Conservation (phyloP, 768 basidiomycete species). For the Panaeolus papilionaceus region DNA sequence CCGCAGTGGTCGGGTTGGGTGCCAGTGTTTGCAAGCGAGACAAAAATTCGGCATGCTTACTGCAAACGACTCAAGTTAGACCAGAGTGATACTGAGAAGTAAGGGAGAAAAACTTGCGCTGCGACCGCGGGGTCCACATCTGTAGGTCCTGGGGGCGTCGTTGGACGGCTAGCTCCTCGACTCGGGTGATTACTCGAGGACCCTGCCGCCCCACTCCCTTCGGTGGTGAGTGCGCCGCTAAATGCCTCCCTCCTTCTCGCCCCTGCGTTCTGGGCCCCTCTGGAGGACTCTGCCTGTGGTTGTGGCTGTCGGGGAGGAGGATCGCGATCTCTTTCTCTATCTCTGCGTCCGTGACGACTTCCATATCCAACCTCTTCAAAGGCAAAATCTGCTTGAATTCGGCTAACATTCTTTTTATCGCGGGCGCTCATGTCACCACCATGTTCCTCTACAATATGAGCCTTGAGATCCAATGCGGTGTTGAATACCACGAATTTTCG, state of each 20-base stretch:
- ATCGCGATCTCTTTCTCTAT: constrained; percentile 53
- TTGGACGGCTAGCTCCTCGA: constrained; percentile 26
- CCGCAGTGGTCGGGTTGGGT: constrained; percentile 60
- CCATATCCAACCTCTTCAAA: constrained; percentile 52
- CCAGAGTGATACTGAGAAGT: constrained; percentile 9
- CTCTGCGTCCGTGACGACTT: constrained; percentile 47
- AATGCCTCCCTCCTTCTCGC: constrained; percentile 66
- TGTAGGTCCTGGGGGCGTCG: constrained; percentile 41
- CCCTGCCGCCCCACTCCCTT: constrained; percentile 20
- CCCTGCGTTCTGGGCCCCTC: constrained; percentile 37
- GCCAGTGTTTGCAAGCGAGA: constrained; percentile 65
- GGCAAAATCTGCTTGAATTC: constrained; percentile 76
- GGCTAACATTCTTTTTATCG: constrained; percentile 70
- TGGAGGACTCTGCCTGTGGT: constrained; percentile 24
- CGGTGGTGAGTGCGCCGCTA: constrained; percentile 60
- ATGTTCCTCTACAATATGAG: constrained; percentile 88
- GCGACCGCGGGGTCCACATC: constrained; percentile 59
- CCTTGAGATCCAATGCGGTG: constrained; percentile 86
- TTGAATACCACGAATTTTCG: constrained; percentile 97
- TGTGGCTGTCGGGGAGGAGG: constrained; percentile 39
- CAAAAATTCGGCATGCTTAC: constrained; percentile 72
- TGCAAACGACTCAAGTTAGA: constrained; percentile 33
- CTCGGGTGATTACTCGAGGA: constrained; percentile 9
- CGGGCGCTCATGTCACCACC: constrained; percentile 74
- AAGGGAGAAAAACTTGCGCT: constrained; percentile 50